phyloP scores from a whole-genome alignment of 2,329 filamentous ascomycete genomes.

The Ceratocystis albifundus region DNA sequence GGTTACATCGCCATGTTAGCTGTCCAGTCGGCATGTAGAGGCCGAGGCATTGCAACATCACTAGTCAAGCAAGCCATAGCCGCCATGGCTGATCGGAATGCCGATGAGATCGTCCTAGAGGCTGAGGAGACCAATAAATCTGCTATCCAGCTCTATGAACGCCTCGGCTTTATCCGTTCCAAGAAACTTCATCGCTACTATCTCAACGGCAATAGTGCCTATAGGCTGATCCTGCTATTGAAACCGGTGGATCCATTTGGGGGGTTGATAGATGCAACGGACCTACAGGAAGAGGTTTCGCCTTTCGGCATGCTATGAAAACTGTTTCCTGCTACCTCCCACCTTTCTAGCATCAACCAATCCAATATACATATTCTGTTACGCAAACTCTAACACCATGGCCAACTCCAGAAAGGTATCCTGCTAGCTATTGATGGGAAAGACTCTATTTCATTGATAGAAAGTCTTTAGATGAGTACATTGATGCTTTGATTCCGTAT shows the following conservation, averaged over 20 bases:
- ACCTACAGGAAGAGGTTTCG: neutral
- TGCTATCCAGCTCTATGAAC: conserved; percentile 85
- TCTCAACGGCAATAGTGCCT: conserved; percentile 90
- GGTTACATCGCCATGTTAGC: conserved; percentile 99
- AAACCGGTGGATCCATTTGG: conserved; percentile 38
- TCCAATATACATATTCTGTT: neutral
- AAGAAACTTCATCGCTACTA: conserved; percentile 95
- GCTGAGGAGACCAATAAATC: conserved; percentile 88
- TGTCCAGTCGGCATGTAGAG: conserved; percentile 68
- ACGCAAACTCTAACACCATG: too few relatives aligned
- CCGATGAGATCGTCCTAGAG: conserved; percentile 91
- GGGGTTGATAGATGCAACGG: neutral
- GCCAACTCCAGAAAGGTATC: too few relatives aligned
- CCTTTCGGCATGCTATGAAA: neutral
- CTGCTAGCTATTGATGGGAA: too few relatives aligned
- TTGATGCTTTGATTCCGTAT: conserved; percentile 50
- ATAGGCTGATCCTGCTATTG: conserved; percentile 71
- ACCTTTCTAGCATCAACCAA: neutral
- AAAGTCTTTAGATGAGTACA: conserved; percentile 33
- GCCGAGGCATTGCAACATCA: conserved; percentile 74
- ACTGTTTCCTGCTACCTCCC: neutral
- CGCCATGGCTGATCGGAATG: conserved; percentile 70
- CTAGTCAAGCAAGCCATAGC: conserved; percentile 86
- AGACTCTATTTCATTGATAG: conserved; percentile 2
- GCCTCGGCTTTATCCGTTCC: conserved; percentile 79